Base-by-base conservation (phyloP, 768 basidiomycete genomes). In the Macrocybe gigantea region DNA sequence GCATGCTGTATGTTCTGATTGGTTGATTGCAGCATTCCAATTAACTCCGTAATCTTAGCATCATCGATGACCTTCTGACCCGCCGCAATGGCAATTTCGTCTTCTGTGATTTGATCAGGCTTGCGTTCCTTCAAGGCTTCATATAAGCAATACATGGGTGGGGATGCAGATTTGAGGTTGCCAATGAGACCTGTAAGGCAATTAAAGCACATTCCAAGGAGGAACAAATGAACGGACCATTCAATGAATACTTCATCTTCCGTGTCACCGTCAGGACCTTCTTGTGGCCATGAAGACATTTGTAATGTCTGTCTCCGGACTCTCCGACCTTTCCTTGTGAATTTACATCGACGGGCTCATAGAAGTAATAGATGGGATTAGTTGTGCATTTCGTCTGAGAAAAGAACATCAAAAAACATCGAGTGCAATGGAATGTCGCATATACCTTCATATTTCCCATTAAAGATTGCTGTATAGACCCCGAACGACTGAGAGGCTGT, bases 311-410 rank as follows among this genome's bases (percentile, higher is more conserved):
- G 49, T 58, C 55, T 8, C 57, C 55, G 4, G 37, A 22, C 10
- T 50, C 45, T 10, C 57, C 49, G 12, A 41, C 10, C 5, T 29
- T 33, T 6, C 58, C 57, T 2, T 48, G 31, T 4, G 46, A 33
- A 36, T 56, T 49, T 3, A 32, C 33, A 7, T 33, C 31, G 8
- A 51, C 50, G 7, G 6, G 5, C 30, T 60, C 48, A 45, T 60
- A 58, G 36, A 58, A 60, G 41, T 47, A 35, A 47, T 58, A 58
- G 33, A 60, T 56, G 2, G 56, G 54, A 38, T 54, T 54, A 30
- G 9, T 2, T 7, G 33, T 49, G 1, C 5, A 14, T 45, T 10
- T 1, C 29, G 31, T 29, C 29, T n/a, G 29, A 31, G 12, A 48
- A 10, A 32, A 47, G 22, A 29, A 34, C 9, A 32, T 35, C 13